Conservation (phyloP, 1,139 yeast species). For the Yamadazyma spencermartinsiae region DNA sequence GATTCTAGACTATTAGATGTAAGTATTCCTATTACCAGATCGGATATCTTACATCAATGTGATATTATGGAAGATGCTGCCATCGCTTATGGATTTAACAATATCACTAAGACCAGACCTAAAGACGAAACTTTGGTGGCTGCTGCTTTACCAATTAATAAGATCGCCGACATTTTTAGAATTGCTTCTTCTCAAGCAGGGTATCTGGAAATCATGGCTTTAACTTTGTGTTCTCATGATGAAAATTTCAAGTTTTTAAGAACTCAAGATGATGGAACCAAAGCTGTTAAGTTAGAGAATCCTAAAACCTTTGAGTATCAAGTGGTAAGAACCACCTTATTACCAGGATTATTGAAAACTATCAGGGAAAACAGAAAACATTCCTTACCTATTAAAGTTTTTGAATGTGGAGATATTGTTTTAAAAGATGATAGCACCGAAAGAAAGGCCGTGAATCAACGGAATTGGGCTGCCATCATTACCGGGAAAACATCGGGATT, state of each 20-base stretch:
- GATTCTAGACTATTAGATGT: conserved; percentile 64
- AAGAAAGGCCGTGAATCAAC: conserved; percentile 88
- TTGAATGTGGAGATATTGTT: conserved; percentile 94
- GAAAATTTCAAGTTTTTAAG: conserved; percentile 91
- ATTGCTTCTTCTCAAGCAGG: conserved; percentile 92
- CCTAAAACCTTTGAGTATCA: conserved; percentile 97
- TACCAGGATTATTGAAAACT: conserved; percentile 95
- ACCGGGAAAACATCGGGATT: conserved; percentile 96
- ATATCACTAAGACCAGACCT: conserved; percentile 80
- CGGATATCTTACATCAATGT: conserved; percentile 95
- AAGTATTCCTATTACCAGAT: conserved; percentile 85
- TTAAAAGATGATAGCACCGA: conserved; percentile 78
- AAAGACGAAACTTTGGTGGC: conserved; percentile 80
- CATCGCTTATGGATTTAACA: conserved; percentile 92
- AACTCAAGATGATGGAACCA: conserved; percentile 66
- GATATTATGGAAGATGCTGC: conserved; percentile 99
- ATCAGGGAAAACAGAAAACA: conserved; percentile 96
- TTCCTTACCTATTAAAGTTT: conserved; percentile 89
- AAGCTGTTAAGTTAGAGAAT: conserved; percentile 88
- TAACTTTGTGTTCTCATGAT: conserved; percentile 93
- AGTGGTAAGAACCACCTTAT: conserved; percentile 91
- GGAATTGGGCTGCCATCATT: conserved; percentile 91
- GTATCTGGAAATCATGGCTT: conserved; percentile 93
- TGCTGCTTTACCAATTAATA: conserved; percentile 86
- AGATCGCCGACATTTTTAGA: conserved; percentile 87